Base-by-base conservation (phyloP, 805 yeast genomes). In the Saturnispora ahearnii region DNA sequence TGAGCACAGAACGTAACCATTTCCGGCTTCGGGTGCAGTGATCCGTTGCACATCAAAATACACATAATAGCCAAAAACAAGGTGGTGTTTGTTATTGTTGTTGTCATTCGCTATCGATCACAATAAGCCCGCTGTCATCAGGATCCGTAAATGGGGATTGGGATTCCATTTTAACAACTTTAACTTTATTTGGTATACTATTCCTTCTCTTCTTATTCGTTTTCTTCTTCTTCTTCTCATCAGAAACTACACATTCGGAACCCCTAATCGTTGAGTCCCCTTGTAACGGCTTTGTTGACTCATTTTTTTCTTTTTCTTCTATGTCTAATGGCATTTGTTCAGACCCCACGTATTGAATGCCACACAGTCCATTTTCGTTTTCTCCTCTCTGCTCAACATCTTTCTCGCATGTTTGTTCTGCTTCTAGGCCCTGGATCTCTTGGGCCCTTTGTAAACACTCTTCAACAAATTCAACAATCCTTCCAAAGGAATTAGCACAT, bases 361-460 rank as follows among this genome's bases (percentile, higher is more conserved):
- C 40, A 18, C 24, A 5, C 40, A 18, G 8, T 21, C 24, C 24
- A 36, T 22, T 10, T 18, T 7, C n/a, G 6, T 15, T 22, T 18
- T 36, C 24, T 18, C 21, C 13, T 4, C 1, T 11, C 5, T 10
- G 13, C 5, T 18, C 3, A 9, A 11, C 13, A 18, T 13, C 40
- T 6, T n/a, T 22, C 6, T 21, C 3, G 15, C 5, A 12, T 10
- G 40, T 12, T 7, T 18, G 11, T 8, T 7, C 12, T n/a, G 45
- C 28, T 13, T 38, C 15, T 11, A 38, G 13, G n/a, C 55, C 56
- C 9, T 51, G 55, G 9, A 49, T 31, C 30, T 48, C 53, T 26
- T 47, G 45, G 3, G 50, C 60, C 15, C 40, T 53, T 4, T 34
- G 50, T 2, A 60, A 50, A 46, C 66, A 64, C 29, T 59, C 62